Evolutionary conservation across 129 eudicot genomes (phyloP), one percentile per base, ranked within the genome.

Genomic region (Lactuca saligna): DNA sequence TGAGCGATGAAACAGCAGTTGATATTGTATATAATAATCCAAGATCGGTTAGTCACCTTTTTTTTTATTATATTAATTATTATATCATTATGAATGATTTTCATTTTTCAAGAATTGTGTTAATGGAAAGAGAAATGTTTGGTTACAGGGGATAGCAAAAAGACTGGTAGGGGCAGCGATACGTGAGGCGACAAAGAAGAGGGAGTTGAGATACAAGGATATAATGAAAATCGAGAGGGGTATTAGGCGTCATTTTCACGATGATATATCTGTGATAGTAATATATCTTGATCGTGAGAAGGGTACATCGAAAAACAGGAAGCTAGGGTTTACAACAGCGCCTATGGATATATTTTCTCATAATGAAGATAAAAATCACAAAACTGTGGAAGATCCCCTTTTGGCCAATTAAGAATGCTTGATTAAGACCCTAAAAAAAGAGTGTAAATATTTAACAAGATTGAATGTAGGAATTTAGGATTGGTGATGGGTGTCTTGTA

Each of bases 81-180:
- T 62, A 5, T 38, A 38, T 25, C n/a, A 41, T 17, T 42, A n/a
- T n/a, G n/a, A n/a, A n/a, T n/a, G n/a, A n/a, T n/a, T n/a, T n/a
- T n/a, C n/a, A n/a, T n/a, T n/a, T n/a, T n/a, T n/a, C n/a, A n/a
- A n/a, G n/a, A n/a, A n/a, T n/a, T n/a, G n/a, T n/a, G 17, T 25
- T 17, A 14, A 57, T 11, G 8, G 11, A 9, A 10, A 13, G 11
- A 37, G 35, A 17, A 54, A 20, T 54, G 4, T 35, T 25, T 5
- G 41, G 72, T 57, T 65, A 53, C 81, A 92, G 98, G 98, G 98
- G 66, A 86, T 92, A 78, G 98, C 98, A 11, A 89, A 89, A 85
- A 84, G 86, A 84, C 75, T 88, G 73, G 95, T 89, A n/a, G 79
- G 82, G 70, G 87, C 96, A 8, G 98, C 98, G 12, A 78, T 88